These are phyloP conservation scores for Combretum micranthum DNA, from an alignment of 345 rosid genomes.

Conservation along the genomic window DNA sequence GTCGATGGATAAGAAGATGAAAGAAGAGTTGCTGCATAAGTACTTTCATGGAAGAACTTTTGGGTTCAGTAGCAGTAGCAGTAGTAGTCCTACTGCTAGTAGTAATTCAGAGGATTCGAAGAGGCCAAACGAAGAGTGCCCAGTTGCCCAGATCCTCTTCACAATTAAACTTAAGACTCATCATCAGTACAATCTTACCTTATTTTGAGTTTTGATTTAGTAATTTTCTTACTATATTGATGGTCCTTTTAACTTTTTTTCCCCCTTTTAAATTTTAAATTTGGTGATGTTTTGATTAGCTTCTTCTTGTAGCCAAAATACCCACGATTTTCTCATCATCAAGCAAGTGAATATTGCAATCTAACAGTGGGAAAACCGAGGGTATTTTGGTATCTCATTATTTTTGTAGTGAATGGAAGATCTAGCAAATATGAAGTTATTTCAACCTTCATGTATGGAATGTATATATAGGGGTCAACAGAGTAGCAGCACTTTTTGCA, in stretches of 20 bases:
- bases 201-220: too few species aligned
- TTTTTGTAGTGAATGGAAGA: neutral
- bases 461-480: too few species aligned
- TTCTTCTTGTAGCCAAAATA: constrained; percentile 9
- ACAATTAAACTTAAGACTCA: constrained; percentile 7
- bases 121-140: constrained; percentile 16
- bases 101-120: neutral
- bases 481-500: too few species aligned
- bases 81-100: neutral
- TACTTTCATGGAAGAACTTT: constrained; percentile 3
- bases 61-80: too few species aligned
- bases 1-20: neutral
- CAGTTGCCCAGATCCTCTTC: constrained; percentile 24
- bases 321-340: constrained; percentile 15
- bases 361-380: constrained; percentile 9
- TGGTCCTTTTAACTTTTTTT: neutral
- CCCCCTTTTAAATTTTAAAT: neutral
- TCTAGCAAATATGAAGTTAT: neutral
- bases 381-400: constrained; percentile 12
- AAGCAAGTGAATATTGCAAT: neutral
- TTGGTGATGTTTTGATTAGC: neutral
- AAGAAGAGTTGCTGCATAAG: constrained; percentile 6
- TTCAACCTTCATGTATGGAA: neutral
- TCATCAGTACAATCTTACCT: too few species aligned
- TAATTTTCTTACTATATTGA: too few species aligned